These are phyloP conservation scores for Pouteria campechiana DNA, from an alignment of 179 eudicot species.

Conservation along the genomic window DNA sequence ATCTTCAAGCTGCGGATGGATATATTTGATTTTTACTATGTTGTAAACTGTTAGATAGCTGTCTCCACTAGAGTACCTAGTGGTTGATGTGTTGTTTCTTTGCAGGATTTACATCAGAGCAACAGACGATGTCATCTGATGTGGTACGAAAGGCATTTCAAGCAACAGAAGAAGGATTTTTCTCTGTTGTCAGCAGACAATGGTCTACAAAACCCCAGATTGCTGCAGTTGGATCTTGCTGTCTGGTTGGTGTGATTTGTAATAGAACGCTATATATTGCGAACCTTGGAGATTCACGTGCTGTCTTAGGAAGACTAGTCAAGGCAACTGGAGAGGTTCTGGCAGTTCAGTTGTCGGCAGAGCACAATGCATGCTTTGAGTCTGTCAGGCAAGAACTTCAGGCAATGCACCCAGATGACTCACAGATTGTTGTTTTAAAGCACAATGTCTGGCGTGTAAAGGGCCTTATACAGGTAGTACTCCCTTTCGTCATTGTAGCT, in stretches of 20 bases:
- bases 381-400: constrained; percentile 89
- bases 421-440: constrained; percentile 80
- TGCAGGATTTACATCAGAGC: constrained; percentile 74
- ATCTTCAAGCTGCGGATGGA: no score
- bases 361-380: constrained; percentile 82
- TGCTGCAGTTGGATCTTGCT: constrained; percentile 96
- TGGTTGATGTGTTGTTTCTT: background rate
- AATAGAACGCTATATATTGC: constrained; percentile 76
- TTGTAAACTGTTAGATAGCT: background rate
- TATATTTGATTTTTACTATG: background rate
- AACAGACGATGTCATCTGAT: constrained; percentile 78
- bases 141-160: constrained; percentile 82
- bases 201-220: constrained; percentile 82
- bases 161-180: constrained; percentile 93
- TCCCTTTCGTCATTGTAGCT: constrained; percentile 3
- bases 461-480: constrained; percentile 88
- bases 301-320: constrained; percentile 84
- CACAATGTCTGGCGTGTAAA: constrained; percentile 98
- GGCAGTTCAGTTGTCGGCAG: constrained; percentile 77
- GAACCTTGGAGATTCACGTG: constrained; percentile 86
- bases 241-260: constrained; percentile 78
- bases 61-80: background rate
- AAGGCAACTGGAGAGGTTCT: constrained; percentile 75
- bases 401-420: constrained; percentile 78
- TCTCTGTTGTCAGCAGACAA: constrained; percentile 62